phyloP scores from a whole-genome alignment of 371 early-diverging fungal species.

The Saksenaea oblongispora region DNA sequence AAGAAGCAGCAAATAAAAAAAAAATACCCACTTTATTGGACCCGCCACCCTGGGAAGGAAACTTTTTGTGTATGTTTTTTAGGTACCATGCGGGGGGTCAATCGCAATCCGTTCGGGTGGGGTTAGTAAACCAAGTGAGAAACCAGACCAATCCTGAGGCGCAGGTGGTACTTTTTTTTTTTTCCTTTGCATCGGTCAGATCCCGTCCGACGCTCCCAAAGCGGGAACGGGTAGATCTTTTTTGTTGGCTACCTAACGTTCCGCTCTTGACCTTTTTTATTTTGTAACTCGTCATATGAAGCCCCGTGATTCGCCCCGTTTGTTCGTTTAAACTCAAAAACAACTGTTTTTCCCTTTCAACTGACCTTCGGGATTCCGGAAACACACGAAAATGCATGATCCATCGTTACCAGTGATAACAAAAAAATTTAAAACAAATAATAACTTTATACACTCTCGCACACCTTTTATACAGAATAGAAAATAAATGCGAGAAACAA shows the following conservation, averaged over 20 bases:
- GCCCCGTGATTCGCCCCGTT: neutral
- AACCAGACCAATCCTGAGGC: neutral
- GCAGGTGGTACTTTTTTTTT: constrained; percentile 2
- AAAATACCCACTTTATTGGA: neutral
- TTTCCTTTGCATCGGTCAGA: constrained; percentile 4
- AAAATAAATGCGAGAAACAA: neutral
- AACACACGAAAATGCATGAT: neutral
- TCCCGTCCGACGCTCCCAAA: constrained; percentile 1
- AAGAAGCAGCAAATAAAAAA: constrained; percentile 1
- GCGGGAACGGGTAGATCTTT: neutral
- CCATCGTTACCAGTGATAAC: neutral
- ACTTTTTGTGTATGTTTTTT: neutral
- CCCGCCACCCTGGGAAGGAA: neutral
- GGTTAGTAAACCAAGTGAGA: neutral
- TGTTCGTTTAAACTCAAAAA: neutral
- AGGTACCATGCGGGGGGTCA: constrained; percentile 6
- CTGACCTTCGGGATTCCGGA: neutral
- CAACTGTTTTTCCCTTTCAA: neutral
- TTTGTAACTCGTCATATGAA: neutral
- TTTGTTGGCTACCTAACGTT: neutral
- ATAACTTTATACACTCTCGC: neutral
- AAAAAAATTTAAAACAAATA: neutral
- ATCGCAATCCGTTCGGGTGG: neutral
- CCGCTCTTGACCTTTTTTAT: neutral
- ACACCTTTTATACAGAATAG: neutral